Percentiles rank a stretch among this genome's conserved stretches.
These are phyloP conservation scores for Xylaria venustula DNA, from an alignment of 495 filamentous ascomycete genomes.

Conservation along the genomic window DNA sequence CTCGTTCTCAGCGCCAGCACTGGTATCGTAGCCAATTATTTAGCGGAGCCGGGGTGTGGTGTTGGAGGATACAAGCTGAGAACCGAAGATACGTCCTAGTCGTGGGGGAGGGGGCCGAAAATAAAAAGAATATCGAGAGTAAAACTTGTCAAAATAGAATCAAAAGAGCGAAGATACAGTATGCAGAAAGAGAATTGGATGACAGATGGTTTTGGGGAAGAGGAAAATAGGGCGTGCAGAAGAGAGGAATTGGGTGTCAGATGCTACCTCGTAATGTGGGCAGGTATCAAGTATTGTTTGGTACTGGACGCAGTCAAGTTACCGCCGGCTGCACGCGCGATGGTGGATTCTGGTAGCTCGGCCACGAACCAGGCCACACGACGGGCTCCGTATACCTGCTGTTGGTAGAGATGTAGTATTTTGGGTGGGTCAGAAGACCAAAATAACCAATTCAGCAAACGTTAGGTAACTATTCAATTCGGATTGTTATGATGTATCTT, in stretches of 20 bases:
- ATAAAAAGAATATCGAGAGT: neutral
- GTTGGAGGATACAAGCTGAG: neutral
- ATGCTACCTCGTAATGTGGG: neutral
- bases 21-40: neutral
- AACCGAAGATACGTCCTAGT: neutral
- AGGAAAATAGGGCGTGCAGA: neutral
- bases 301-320: neutral
- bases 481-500: no score
- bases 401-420: neutral
- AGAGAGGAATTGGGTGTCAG: neutral
- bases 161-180: neutral
- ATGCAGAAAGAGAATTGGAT: neutral
- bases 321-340: constrained; percentile 7
- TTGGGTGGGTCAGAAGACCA: neutral
- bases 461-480: no score
- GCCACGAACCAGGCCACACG: neutral
- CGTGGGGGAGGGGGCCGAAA: neutral
- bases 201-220: neutral
- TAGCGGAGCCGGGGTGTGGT: neutral
- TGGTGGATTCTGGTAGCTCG: neutral
- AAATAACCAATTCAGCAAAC: neutral
- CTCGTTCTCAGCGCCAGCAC: neutral
- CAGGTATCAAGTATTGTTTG: neutral
- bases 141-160: neutral
- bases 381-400: neutral